Evolutionary conservation across 2,329 filamentous ascomycete genomes (phyloP), one percentile per base, ranked within the genome.

Genomic region (Trichophyton schoenleinii): DNA sequence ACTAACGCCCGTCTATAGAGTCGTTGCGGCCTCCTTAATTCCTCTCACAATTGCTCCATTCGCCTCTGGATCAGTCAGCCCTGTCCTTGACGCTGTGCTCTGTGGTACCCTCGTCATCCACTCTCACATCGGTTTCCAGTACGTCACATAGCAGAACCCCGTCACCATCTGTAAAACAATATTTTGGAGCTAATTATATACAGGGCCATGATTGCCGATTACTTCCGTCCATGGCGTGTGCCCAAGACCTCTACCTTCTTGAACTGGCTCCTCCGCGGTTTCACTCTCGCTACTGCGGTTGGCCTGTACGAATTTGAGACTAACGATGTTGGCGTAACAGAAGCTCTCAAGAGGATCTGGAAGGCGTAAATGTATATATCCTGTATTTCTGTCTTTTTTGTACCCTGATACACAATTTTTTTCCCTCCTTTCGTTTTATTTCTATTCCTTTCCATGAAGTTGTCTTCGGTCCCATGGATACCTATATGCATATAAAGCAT

Each of bases 301-400:
- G 91, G 91, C 62, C 81, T 97, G 70, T 99, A 99, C 78, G 92
- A 97, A 77, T 97, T 97, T 70, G 94, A 99, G 85, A 99, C 94
- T 36, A 97, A 96, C 72, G 94, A 99, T 68, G 90, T 99, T 59
- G 94, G 94, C 67, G 75, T 99, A 63, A 96, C 91, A 7, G 92
- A 95, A 81, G 87, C 86, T 36, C 81, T 96, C 67, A 90, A 88
- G 82, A 84, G 88, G 72, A 79, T 97, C 65, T 99, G 94, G 94
- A 89, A 82, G 70, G 92, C 94, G 70, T 76, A 61, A 63, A 65
- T 68, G 65, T 64, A 67, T 55, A 61, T 59, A 68, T 66, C 42
- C 28, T 59, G 41, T 55, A 34, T 55, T 55, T 31, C 22, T 31
- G 28, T 6, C 8, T 31, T 11, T 55, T 36, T 36, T 55, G 31